Percentiles rank a stretch among this genome's conserved stretches.
These are phyloP conservation scores for Stagonosporopsis cucurbitacearum DNA, from an alignment of 2,329 filamentous ascomycete species.

Conservation along the genomic window DNA sequence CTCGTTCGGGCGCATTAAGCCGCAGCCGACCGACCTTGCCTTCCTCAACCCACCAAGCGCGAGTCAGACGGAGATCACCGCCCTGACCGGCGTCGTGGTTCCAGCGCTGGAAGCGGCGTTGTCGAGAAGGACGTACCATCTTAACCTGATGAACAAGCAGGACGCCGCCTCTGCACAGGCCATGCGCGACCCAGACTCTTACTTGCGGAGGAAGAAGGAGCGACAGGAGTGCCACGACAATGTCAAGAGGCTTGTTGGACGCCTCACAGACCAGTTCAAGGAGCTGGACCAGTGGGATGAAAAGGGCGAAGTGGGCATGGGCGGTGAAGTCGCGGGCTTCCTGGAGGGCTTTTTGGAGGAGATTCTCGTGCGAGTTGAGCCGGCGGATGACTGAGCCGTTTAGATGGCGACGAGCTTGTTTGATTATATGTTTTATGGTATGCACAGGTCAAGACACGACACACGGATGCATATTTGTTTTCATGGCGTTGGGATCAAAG, in stretches of 20 bases:
- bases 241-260: conserved; percentile 79
- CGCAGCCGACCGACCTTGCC: conserved; percentile 24
- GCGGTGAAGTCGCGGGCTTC: conserved; percentile 85
- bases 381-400: conserved; percentile 68
- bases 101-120: conserved; percentile 91
- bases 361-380: conserved; percentile 88
- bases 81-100: conserved; percentile 88
- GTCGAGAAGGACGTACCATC: conserved; percentile 71
- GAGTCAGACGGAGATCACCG: conserved; percentile 73
- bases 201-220: conserved; percentile 42
- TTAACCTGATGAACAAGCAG: conserved; percentile 56
- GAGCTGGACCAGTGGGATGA: conserved; percentile 91
- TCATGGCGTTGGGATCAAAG: not conserved
- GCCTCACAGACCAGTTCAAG: conserved; percentile 81
- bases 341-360: conserved; percentile 93
- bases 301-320: conserved; percentile 89
- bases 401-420: too few relatives aligned
- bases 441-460: not conserved
- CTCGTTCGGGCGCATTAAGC: conserved; percentile 41
- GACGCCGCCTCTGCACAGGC: conserved; percentile 54
- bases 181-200: conserved; percentile 63
- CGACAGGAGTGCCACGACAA: conserved; percentile 75
- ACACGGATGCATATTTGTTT: conserved; percentile 4
- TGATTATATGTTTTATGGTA: conserved; percentile 3
- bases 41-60: conserved; percentile 49